These are phyloP conservation scores for Pinus taeda DNA, from an alignment of 75 land plant genomes.

Conservation along the genomic window DNA sequence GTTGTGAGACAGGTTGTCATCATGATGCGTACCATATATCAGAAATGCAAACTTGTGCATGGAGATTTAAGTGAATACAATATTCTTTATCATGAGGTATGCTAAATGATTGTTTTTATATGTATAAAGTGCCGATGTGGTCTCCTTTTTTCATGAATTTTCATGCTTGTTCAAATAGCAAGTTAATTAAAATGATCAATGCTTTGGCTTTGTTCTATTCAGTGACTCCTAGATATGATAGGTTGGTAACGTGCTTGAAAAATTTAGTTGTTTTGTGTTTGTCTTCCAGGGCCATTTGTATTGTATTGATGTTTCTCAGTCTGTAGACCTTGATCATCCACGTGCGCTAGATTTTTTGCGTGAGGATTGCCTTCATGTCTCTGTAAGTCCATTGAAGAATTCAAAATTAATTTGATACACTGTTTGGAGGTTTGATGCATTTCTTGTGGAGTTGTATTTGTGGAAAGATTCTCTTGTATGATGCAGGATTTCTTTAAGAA, in stretches of 20 bases:
- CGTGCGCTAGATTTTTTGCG: conserved; percentile 80
- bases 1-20: conserved; percentile 54
- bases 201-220: background rate
- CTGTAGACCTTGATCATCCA: conserved; percentile 97
- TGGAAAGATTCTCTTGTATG: too few species aligned
- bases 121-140: background rate
- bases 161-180: background rate
- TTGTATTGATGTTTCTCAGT: conserved; percentile 94
- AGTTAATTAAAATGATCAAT: background rate
- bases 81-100: conserved; percentile 91
- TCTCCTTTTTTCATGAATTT: background rate
- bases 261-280: background rate
- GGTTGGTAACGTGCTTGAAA: background rate
- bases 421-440: too few species aligned
- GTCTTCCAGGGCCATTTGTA: conserved; percentile 80
- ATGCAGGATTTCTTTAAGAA: conserved; percentile 78
- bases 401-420: background rate
- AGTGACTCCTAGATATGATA: background rate
- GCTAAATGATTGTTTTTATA: background rate
- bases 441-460: too few species aligned
- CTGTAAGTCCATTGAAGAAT: conserved; percentile 40
- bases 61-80: conserved; percentile 99
- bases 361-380: conserved; percentile 88
- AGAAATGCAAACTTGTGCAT: conserved; percentile 94
- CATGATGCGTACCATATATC: conserved; percentile 82